Conservation (phyloP, 768 basidiomycete genomes). For the Gloeostereum incarnatum region DNA sequence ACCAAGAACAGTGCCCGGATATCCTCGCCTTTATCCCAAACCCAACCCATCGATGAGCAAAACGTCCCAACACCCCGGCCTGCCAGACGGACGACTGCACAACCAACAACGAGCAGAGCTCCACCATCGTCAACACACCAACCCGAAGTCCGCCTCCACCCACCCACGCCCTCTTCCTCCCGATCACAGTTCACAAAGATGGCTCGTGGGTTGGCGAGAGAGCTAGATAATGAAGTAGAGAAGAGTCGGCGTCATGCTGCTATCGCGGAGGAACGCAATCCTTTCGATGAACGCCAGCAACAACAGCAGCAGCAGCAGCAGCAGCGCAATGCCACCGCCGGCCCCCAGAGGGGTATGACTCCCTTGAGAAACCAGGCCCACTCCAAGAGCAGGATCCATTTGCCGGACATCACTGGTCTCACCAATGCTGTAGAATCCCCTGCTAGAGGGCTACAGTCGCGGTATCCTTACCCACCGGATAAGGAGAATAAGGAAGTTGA, state of each 20-base stretch:
- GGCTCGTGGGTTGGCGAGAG: constrained; percentile 45
- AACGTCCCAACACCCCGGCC: constrained; percentile 16
- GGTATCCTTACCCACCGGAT: constrained; percentile 37
- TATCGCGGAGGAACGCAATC: constrained; percentile 15
- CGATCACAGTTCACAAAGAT: constrained; percentile 53
- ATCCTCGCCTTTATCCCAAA: constrained; percentile 1
- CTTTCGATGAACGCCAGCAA: constrained; percentile 26
- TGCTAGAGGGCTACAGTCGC: constrained; percentile 42
- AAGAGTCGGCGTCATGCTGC: constrained; percentile 1
- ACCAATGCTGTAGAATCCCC: constrained; percentile 75
- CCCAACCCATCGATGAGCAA: constrained; percentile 7
- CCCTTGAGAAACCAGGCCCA: constrained; percentile 13
- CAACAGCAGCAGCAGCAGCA: constrained; percentile 3
- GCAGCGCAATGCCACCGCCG: not conserved
- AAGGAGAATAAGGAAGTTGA: constrained; percentile 49
- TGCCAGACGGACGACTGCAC: constrained; percentile 17
- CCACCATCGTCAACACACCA: too few species aligned
- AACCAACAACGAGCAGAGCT: constrained; percentile 12
- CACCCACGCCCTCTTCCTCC: constrained; percentile 48
- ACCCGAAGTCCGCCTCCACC: constrained; percentile 45
- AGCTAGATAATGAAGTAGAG: constrained; percentile 33
- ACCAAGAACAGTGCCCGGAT: not conserved
- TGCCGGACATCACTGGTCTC: constrained; percentile 81
- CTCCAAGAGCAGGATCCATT: constrained; percentile 35
- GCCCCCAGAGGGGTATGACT: too few species aligned